These are phyloP conservation scores for Verruconis gallopava DNA, from an alignment of 2,329 filamentous ascomycete genomes.

Conservation along the genomic window DNA sequence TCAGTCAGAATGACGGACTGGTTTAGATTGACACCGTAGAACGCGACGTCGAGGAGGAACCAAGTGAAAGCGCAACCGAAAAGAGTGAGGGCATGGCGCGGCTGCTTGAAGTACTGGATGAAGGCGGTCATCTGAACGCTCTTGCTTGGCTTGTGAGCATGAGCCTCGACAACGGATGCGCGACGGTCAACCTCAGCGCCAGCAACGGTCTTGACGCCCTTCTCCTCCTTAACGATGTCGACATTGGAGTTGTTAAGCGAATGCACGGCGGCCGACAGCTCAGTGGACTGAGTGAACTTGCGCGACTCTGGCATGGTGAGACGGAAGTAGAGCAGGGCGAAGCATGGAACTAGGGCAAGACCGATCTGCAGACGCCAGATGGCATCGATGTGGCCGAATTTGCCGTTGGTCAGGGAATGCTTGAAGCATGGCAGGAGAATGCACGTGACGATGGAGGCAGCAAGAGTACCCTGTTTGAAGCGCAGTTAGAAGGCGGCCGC, in stretches of 20 bases:
- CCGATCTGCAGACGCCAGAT: constrained; percentile 17
- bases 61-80: constrained; percentile 16
- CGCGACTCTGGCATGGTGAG: constrained; percentile 17
- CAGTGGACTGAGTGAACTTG: constrained; percentile 16
- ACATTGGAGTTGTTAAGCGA: constrained; percentile 7
- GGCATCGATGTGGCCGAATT: constrained; percentile 12
- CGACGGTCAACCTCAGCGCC: constrained; percentile 3
- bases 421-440: constrained; percentile 16
- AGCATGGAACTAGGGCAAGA: constrained; percentile 15
- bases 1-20: constrained; percentile 21
- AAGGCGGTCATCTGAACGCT: constrained; percentile 18
- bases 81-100: constrained; percentile 8
- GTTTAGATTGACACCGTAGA: constrained; percentile 25
- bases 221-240: background rate
- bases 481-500: too few relatives aligned
- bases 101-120: constrained; percentile 18
- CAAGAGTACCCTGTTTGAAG: constrained; percentile 6
- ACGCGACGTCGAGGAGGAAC: constrained; percentile 23
- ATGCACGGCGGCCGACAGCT: constrained; percentile 13
- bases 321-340: constrained; percentile 15
- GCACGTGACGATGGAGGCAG: constrained; percentile 16
- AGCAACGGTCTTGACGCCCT: background rate
- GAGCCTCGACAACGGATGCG: constrained; percentile 9
- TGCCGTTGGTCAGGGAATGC: constrained; percentile 12
- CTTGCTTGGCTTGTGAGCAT: constrained; percentile 12